Percentiles rank a stretch among this genome's conserved stretches.
Evolutionary conservation across 805 yeast genomes (phyloP).

Genomic region (Starmerella gropengiesseri): DNA sequence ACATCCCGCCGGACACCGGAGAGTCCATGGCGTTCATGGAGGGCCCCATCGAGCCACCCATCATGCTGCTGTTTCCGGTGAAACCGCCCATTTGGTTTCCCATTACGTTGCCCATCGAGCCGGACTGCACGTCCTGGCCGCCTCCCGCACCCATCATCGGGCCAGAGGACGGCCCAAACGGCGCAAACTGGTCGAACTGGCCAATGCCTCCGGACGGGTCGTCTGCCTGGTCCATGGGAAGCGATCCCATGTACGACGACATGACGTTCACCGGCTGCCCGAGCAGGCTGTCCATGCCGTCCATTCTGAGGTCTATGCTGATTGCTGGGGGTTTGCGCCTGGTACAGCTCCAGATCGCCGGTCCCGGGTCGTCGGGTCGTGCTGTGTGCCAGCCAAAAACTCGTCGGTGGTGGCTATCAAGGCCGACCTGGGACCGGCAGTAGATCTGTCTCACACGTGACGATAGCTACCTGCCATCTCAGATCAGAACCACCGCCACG

Average conservation of each 20-base stretch:
- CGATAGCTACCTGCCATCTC: too few species aligned
- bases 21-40: constrained; percentile 2
- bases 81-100: constrained; percentile 2
- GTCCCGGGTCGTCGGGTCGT: too few species aligned
- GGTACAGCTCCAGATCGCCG: too few species aligned
- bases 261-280: constrained; percentile 21
- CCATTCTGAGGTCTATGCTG: constrained; percentile 16
- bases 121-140: background rate
- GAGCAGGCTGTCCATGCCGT: constrained; percentile 20
- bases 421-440: too few species aligned
- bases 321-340: too few species aligned
- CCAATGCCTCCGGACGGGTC: constrained; percentile 5
- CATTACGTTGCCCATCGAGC: constrained; percentile 5
- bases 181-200: constrained; percentile 13
- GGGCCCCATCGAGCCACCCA: constrained; percentile 3
- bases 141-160: constrained; percentile 2
- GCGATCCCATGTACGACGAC: constrained; percentile 20
- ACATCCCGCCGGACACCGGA: background rate
- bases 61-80: constrained; percentile 3
- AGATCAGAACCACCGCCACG: too few species aligned
- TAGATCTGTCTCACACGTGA: too few species aligned
- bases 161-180: background rate
- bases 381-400: too few species aligned
- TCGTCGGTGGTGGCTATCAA: too few species aligned
- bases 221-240: constrained; percentile 11